Base-by-base conservation (phyloP, 331 rosid genomes). In the Pyracantha coccinea region DNA sequence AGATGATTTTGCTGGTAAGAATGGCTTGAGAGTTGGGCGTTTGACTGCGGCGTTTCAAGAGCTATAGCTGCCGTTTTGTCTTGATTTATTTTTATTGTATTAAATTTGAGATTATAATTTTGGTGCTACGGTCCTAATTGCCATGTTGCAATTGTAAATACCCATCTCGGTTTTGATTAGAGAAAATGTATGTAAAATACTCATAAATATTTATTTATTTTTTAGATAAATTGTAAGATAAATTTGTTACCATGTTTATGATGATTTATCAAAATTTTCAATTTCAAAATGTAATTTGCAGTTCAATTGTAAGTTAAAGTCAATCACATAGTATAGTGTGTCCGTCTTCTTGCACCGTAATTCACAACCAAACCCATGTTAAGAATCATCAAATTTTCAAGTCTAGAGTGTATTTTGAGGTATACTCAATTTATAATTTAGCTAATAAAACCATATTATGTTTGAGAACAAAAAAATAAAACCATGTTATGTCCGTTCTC, bases 21-120 rank as follows among this genome's bases (percentile, higher is more conserved):
- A 44, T 11, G 85, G 78, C 3, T 35, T 69, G 17, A 82, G 70
- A 78, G 69, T 85, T 44, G 85, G 89, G 19, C 44, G 73, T 58
- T 66, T 87, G 73, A 82, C 85, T 11, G 78, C 91, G 12, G 85
- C 73, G 1, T 66, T 81, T 78, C n/a, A 57, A 23, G 57, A 44
- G 6, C 16, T 12, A 44, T 44, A 44, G 50, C 50, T 6, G n/a
- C 27, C 21, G n/a, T 61, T 20, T 61, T 61, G 31, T 7, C 15
- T 4, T 1, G 33, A 9, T 73, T 60, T 1, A 5, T 45, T 35
- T 33, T 16, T 6, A n/a, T 25, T 10, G 16, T 10, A 38, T 28
- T 47, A 16, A 38, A 12, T 67, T 72, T 57, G 13, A 31, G 62
- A 52, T 6, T 27, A 15, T 14, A 25, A 31, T 29, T 19, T 41